Percentiles rank a stretch among this genome's conserved stretches.
These are phyloP conservation scores for Parachaetomium inaequale DNA, from an alignment of 495 filamentous ascomycete species.

Conservation along the genomic window DNA sequence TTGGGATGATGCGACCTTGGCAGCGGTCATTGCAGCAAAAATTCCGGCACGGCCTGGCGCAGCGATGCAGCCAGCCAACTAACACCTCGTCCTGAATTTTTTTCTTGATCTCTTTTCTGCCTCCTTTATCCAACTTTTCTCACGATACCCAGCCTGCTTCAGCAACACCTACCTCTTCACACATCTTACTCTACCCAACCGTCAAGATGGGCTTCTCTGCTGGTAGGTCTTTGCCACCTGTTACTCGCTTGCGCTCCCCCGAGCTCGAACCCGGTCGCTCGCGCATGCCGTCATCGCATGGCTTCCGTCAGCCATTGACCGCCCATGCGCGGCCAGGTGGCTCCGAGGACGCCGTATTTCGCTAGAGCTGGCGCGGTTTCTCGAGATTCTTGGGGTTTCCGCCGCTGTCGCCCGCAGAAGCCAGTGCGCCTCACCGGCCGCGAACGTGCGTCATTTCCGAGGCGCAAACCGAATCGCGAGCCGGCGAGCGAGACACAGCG, in stretches of 20 bases:
- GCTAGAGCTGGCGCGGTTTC: background rate
- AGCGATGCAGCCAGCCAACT: slow-evolving; percentile 10
- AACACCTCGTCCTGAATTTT: slow-evolving; percentile 18
- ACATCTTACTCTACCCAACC: slow-evolving; percentile 16
- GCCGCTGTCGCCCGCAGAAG: background rate
- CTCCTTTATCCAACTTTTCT: slow-evolving; percentile 10
- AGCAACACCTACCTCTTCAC: slow-evolving; percentile 1
- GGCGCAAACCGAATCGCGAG: slow-evolving; percentile 13
- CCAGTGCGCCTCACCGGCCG: background rate
- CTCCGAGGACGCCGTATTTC: background rate
- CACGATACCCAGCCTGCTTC: slow-evolving; percentile 10
- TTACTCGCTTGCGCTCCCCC: slow-evolving; percentile 2
- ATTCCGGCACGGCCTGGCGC: slow-evolving; percentile 17
- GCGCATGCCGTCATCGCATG: background rate
- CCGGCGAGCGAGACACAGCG: background rate
- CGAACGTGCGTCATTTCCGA: slow-evolving; percentile 39
- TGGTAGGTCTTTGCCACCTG: slow-evolving; percentile 36
- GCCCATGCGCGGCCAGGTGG: background rate
- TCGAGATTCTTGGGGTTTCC: slow-evolving; percentile 4
- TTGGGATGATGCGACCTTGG: slow-evolving; percentile 22
- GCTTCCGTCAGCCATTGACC: slow-evolving; percentile 20
- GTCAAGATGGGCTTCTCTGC: slow-evolving; percentile 45
- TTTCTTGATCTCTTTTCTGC: slow-evolving; percentile 25
- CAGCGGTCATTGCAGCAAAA: slow-evolving; percentile 24
- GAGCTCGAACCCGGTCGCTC: background rate